Evolutionary conservation across 352 stramenopile genomes (phyloP).

Genomic region (Globisporangium parvum): DNA sequence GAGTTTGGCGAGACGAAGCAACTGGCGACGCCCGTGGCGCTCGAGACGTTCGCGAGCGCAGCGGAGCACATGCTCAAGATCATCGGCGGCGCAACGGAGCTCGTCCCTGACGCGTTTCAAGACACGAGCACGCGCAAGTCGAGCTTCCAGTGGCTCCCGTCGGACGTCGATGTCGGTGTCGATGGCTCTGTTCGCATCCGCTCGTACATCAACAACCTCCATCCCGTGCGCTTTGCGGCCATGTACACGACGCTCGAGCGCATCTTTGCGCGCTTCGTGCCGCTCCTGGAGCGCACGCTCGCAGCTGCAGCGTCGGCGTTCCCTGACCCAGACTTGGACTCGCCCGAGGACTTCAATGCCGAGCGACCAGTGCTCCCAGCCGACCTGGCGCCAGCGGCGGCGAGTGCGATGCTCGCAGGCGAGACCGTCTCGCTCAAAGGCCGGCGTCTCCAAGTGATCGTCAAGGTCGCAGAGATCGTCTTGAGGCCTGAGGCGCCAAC

Average conservation of each 20-base stretch:
- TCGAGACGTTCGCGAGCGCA: constrained; percentile 2
- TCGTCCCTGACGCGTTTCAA: not conserved
- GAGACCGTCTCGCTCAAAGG: constrained; percentile 13
- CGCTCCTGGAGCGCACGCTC: constrained; percentile 31
- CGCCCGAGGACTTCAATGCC: too few relatives aligned
- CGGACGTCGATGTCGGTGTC: constrained; percentile 20
- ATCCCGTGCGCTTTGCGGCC: constrained; percentile 17
- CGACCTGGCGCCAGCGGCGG: too few relatives aligned
- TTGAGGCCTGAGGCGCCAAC: constrained; percentile 31
- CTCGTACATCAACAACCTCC: constrained; percentile 57
- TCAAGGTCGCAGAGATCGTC: constrained; percentile 46
- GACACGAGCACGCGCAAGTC: not conserved
- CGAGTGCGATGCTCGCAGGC: too few relatives aligned
- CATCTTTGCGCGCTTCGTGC: constrained; percentile 31
- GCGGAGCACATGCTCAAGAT: constrained; percentile 18
- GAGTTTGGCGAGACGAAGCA: not conserved
- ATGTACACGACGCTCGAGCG: constrained; percentile 26
- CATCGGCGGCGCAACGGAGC: constrained; percentile 14
- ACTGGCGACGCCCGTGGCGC: constrained; percentile 6
- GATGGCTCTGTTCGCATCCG: constrained; percentile 14
- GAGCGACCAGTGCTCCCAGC: too few relatives aligned
- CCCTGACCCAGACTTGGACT: too few relatives aligned
- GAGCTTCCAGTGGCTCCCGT: constrained; percentile 42
- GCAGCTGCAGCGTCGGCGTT: not conserved
- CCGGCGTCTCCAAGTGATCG: constrained; percentile 32